These are phyloP conservation scores for Filobasidium uniguttulatum DNA, from an alignment of 1,284 basidiomycete genomes.

Conservation along the genomic window DNA sequence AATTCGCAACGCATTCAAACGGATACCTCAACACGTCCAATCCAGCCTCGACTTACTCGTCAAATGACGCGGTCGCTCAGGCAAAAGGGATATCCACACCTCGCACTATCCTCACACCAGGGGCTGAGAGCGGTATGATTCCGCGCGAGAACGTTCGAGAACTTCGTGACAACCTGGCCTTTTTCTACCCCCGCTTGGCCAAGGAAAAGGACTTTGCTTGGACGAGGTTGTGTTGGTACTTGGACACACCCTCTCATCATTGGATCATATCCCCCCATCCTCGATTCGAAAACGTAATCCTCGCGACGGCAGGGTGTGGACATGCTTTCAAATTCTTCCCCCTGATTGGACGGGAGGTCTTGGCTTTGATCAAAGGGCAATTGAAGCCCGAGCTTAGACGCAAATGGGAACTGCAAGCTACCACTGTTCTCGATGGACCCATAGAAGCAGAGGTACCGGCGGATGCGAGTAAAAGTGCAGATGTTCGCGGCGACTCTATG, in stretches of 20 bases:
- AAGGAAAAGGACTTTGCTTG: slow-evolving; percentile 30
- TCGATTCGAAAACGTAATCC: slow-evolving; percentile 33
- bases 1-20: slow-evolving; percentile 39
- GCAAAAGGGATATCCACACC: slow-evolving; percentile 26
- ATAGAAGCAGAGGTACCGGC: no score
- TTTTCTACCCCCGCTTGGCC: slow-evolving; percentile 32
- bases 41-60: slow-evolving; percentile 16
- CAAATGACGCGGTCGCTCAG: slow-evolving; percentile 14
- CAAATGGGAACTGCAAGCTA: slow-evolving; percentile 43
- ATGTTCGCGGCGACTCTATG: slow-evolving; percentile 19
- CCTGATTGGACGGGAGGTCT: slow-evolving; percentile 60
- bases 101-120: slow-evolving; percentile 32
- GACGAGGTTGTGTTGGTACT: slow-evolving; percentile 36
- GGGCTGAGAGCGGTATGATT: slow-evolving; percentile 29
- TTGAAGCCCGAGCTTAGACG: slow-evolving; percentile 42
- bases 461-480: no score
- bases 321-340: slow-evolving; percentile 59
- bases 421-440: slow-evolving; percentile 13
- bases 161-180: slow-evolving; percentile 22
- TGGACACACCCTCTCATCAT: slow-evolving; percentile 37
- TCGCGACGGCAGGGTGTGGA: slow-evolving; percentile 39
- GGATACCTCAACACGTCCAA: slow-evolving; percentile 27
- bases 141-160: slow-evolving; percentile 24
- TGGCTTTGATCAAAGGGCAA: slow-evolving; percentile 53
- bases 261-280: slow-evolving; percentile 41